phyloP scores from a whole-genome alignment of 306 rosid genomes.

The Hippophae tibetana region DNA sequence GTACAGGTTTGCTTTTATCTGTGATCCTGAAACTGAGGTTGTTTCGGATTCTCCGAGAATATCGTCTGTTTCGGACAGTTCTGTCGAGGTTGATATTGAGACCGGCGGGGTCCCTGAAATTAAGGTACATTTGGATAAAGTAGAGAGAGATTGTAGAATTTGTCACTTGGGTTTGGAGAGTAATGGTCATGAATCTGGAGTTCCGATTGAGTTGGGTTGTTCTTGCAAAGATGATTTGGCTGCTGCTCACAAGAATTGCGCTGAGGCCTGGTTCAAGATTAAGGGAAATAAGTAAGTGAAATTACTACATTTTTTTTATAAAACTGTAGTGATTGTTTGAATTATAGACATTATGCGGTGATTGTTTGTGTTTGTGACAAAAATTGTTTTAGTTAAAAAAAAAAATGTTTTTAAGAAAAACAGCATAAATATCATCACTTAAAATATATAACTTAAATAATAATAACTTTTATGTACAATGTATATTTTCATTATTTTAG shows the following conservation, averaged over 20 bases:
- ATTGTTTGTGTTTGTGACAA: too few relatives aligned
- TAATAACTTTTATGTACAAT: too few relatives aligned
- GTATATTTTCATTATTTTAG: too few relatives aligned
- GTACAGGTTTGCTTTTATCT: conserved; percentile 47
- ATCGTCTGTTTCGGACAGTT: conserved; percentile 67
- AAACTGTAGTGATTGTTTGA: conserved; percentile 3
- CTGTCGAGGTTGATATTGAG: conserved; percentile 49
- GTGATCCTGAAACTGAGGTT: conserved; percentile 42
- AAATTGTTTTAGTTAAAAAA: too few relatives aligned
- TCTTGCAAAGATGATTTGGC: conserved; percentile 88
- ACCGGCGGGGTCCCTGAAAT: conserved; percentile 47
- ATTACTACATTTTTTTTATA: conserved; percentile 12
- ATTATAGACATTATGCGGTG: too few relatives aligned
- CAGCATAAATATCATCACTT: too few relatives aligned
- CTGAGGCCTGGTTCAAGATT: conserved; percentile 96
- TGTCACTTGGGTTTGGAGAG: conserved; percentile 98
- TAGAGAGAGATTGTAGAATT: conserved; percentile 86
- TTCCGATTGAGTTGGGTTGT: conserved; percentile 85
- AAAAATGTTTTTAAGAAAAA: too few relatives aligned
- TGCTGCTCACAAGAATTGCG: conserved; percentile 85
- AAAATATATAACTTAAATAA: too few relatives aligned
- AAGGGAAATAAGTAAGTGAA: conserved; percentile 76
- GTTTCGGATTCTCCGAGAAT: conserved; percentile 42
- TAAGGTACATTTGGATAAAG: conserved; percentile 70
- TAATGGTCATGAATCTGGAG: conserved; percentile 77